Evolutionary conservation across 148 eudicot genomes (phyloP).

Genomic region (Camellia granthamiana): DNA sequence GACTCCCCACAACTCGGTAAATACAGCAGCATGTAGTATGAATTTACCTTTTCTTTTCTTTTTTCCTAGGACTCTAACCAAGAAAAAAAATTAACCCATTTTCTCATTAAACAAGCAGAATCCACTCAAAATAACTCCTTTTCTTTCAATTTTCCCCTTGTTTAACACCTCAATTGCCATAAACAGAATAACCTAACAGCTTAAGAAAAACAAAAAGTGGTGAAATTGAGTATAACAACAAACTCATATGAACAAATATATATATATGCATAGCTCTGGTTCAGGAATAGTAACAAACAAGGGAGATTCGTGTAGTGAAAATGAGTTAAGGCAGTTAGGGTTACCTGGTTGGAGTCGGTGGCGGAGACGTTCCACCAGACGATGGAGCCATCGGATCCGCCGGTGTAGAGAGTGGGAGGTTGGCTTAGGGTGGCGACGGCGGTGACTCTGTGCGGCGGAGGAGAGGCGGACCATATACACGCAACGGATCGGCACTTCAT

Average conservation of each 20-base stretch:
- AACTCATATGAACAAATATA: background rate
- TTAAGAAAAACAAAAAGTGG: background rate
- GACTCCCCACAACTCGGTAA: background rate
- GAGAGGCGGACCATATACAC: slow-evolving; percentile 80
- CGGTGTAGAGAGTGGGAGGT: slow-evolving; percentile 88
- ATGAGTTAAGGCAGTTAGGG: slow-evolving; percentile 15
- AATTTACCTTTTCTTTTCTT: background rate
- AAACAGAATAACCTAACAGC: background rate
- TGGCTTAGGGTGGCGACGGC: slow-evolving; percentile 47
- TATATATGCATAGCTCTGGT: background rate
- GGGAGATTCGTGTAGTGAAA: background rate
- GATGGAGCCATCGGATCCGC: slow-evolving; percentile 95
- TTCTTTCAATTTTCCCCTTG: background rate
- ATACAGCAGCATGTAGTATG: background rate
- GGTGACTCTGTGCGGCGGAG: slow-evolving; percentile 75
- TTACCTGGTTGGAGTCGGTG: slow-evolving; percentile 29
- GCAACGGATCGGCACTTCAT: slow-evolving; percentile 88
- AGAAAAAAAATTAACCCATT: background rate
- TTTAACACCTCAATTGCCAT: background rate
- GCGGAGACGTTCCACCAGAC: slow-evolving; percentile 77
- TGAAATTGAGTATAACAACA: background rate
- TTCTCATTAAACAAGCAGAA: background rate
- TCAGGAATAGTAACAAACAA: background rate
- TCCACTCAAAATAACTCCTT: background rate
- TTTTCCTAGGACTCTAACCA: background rate